Conservation (phyloP, 108 stramenopile genomes). For the Epithemia pelagica region DNA sequence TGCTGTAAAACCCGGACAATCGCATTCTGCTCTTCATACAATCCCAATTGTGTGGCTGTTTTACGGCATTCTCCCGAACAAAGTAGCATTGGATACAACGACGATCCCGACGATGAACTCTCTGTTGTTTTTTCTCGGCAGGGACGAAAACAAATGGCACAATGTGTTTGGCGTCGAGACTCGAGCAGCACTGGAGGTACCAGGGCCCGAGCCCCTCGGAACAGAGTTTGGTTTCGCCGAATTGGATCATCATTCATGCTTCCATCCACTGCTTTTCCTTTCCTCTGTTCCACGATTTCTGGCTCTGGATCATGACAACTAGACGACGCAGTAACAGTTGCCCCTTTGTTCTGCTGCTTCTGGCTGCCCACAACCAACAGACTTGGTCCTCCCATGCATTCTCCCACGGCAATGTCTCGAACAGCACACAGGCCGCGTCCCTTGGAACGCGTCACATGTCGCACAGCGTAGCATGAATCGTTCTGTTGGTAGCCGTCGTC, state of each 20-base stretch:
- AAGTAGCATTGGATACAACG: not conserved
- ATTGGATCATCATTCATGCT: no score
- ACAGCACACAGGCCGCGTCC: constrained; percentile 50
- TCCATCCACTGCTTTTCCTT: no score
- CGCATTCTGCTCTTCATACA: not conserved
- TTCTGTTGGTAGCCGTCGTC: no score
- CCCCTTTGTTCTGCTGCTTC: not conserved
- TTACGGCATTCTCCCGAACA: not conserved
- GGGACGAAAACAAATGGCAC: not conserved
- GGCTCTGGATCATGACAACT: no score
- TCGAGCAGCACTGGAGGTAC: not conserved
- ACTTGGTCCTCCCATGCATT: no score
- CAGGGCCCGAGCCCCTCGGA: not conserved
- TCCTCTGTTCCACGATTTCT: no score
- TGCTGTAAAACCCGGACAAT: not conserved
- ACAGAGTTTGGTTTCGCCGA: not conserved
- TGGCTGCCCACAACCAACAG: not conserved
- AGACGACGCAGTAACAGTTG: not conserved
- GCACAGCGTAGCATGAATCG: not conserved
- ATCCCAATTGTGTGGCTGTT: not conserved
- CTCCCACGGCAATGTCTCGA: constrained; percentile 46
- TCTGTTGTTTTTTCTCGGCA: not conserved
- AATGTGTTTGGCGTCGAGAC: not conserved
- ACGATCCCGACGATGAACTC: not conserved
- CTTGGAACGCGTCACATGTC: not conserved